Evolutionary conservation across 1,139 yeast species (phyloP).

Genomic region (Taphrina flavorubra): DNA sequence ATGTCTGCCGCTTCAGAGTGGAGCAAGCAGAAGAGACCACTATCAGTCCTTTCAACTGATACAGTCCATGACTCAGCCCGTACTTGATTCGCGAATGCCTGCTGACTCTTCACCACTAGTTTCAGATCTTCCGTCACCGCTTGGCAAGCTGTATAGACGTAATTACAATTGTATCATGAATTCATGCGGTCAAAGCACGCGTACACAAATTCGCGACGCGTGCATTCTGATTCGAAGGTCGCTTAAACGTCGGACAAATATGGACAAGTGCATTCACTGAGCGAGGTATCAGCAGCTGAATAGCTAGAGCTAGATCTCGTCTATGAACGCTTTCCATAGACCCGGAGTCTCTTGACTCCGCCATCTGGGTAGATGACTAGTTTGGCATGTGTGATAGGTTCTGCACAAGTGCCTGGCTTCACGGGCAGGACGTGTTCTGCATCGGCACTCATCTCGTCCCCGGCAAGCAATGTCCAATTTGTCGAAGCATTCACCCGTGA

Average conservation of each 20-base stretch:
- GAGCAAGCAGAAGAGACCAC: background rate
- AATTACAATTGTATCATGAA: background rate
- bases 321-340: slow-evolving; percentile 61
- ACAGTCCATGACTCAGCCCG: no score
- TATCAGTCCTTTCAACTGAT: no score
- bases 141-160: background rate
- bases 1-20: background rate
- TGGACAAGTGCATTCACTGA: no score
- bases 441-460: slow-evolving; percentile 75
- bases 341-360: slow-evolving; percentile 88
- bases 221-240: slow-evolving; percentile 6
- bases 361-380: slow-evolving; percentile 92
- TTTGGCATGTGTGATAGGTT: slow-evolving; percentile 65
- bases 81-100: no score
- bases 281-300: no score
- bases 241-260: slow-evolving; percentile 3
- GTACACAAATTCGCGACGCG: slow-evolving; percentile 20
- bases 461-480: slow-evolving; percentile 72
- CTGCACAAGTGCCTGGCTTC: slow-evolving; percentile 36
- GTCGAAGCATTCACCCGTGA: slow-evolving; percentile 49
- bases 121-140: background rate
- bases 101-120: no score
- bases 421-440: slow-evolving; percentile 68
- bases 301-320: background rate
- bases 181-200: slow-evolving; percentile 7